phyloP scores from a whole-genome alignment of 768 basidiomycete species.

The Xerocomellus amylosporus region DNA sequence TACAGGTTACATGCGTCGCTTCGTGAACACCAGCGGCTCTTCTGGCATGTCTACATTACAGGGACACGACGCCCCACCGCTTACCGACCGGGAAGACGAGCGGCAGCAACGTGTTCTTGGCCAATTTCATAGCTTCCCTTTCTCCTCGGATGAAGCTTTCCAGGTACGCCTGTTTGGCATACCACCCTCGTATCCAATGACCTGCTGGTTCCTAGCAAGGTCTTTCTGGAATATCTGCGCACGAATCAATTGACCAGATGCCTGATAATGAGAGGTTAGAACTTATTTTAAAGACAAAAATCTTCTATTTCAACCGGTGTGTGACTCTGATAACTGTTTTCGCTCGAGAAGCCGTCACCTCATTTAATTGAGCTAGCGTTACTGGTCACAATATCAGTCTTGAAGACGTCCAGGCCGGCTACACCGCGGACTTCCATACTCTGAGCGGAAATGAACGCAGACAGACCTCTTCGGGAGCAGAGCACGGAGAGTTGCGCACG shows the following conservation, averaged over 20 bases:
- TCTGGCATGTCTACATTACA: conserved; percentile 19
- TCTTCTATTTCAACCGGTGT: conserved; percentile 74
- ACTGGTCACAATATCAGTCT: conserved; percentile 28
- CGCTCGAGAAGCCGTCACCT: conserved; percentile 33
- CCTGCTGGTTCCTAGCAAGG: conserved; percentile 51
- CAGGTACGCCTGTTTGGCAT: conserved; percentile 44
- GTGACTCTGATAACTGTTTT: conserved; percentile 11
- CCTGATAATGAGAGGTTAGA: conserved; percentile 44
- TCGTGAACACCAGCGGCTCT: not conserved
- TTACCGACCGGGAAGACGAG: conserved; percentile 13
- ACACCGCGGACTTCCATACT: conserved; percentile 14
- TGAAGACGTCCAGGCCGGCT: conserved; percentile 24
- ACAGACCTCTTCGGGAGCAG: conserved; percentile 2
- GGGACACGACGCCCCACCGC: conserved; percentile 9
- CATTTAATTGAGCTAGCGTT: conserved; percentile 25
- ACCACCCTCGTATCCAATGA: not conserved
- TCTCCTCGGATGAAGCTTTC: conserved; percentile 54
- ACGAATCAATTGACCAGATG: conserved; percentile 35
- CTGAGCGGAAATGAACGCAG: conserved; percentile 22
- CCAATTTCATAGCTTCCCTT: conserved; percentile 46
- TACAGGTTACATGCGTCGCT: conserved; percentile 15
- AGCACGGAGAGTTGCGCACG: conserved; percentile 38
- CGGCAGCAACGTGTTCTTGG: conserved; percentile 21
- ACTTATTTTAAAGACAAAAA: conserved; percentile 49
- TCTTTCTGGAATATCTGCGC: conserved; percentile 52